Conservation (phyloP, 2,329 filamentous ascomycete species). For the Penicillium sp. region DNA sequence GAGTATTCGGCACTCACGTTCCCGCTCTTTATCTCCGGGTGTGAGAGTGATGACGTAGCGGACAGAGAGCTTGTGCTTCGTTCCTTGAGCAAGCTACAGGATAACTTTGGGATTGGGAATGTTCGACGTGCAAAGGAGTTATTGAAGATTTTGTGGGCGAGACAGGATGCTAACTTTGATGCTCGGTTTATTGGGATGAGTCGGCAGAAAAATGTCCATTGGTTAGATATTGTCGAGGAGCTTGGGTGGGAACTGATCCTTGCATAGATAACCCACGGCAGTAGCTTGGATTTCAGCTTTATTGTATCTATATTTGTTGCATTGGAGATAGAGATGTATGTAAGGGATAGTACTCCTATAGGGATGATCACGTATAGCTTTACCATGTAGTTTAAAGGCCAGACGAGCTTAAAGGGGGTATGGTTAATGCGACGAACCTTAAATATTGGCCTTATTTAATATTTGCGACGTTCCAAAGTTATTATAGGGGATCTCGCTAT, state of each 20-base stretch:
- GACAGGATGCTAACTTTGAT: slow-evolving; percentile 11
- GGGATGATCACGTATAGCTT: no score
- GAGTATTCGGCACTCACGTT: slow-evolving; percentile 34
- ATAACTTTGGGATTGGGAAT: slow-evolving; percentile 33
- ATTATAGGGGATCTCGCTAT: no score
- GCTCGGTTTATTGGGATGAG: not conserved
- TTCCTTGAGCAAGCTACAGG: slow-evolving; percentile 24
- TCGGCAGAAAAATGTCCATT: slow-evolving; percentile 16
- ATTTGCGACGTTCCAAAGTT: no score
- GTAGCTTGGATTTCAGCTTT: not conserved
- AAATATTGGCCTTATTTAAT: no score
- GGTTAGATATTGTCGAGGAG: slow-evolving; percentile 27
- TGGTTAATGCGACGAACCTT: no score
- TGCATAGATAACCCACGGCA: slow-evolving; percentile 13
- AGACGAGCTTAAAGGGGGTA: no score
- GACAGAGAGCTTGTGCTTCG: slow-evolving; percentile 22
- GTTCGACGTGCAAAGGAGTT: slow-evolving; percentile 28
- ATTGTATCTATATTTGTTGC: not conserved
- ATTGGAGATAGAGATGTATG: not conserved
- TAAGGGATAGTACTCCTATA: no score
- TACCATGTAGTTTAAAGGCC: no score
- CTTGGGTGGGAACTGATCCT: slow-evolving; percentile 29
- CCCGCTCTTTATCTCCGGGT: slow-evolving; percentile 32
- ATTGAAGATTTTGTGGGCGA: slow-evolving; percentile 23
- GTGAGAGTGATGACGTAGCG: slow-evolving; percentile 20